Percentiles rank a stretch among this genome's conserved stretches.
phyloP scores from a whole-genome alignment of 2,329 filamentous ascomycete genomes.

The Sclerotinia minor region DNA sequence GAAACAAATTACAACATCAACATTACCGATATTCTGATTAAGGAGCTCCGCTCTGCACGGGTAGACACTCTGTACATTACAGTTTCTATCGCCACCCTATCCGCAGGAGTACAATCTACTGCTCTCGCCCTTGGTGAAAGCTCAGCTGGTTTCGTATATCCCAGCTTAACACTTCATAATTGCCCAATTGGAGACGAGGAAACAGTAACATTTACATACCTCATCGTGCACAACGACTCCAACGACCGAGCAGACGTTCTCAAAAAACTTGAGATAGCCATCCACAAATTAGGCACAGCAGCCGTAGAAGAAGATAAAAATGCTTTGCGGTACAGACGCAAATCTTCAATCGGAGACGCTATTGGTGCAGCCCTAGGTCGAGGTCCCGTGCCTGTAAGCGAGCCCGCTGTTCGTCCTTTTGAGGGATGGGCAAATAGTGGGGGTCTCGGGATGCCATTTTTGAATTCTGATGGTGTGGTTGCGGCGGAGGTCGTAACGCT shows the following conservation, averaged over 20 bases:
- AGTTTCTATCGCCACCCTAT: not conserved
- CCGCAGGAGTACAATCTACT: not conserved
- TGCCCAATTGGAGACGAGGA: slow-evolving; percentile 15
- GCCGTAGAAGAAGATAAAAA: not conserved
- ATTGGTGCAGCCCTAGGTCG: slow-evolving; percentile 11
- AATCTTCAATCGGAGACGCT: slow-evolving; percentile 1
- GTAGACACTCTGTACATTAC: slow-evolving; percentile 16
- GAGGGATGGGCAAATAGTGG: slow-evolving; percentile 14
- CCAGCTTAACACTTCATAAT: not conserved
- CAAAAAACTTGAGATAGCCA: slow-evolving; percentile 9
- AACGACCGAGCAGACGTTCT: slow-evolving; percentile 7
- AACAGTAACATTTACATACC: slow-evolving; percentile 7
- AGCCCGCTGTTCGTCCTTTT: slow-evolving; percentile 2
- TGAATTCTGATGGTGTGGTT: slow-evolving; percentile 18
- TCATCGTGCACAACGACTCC: slow-evolving; percentile 12
- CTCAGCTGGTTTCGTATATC: slow-evolving; percentile 6
- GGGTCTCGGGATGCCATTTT: slow-evolving; percentile 10
- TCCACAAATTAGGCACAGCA: slow-evolving; percentile 7
- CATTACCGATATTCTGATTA: slow-evolving; percentile 1
- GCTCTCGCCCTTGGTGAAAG: slow-evolving; percentile 3
- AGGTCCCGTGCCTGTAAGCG: not conserved
- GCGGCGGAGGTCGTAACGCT: slow-evolving; percentile 4
- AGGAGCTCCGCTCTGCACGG: slow-evolving; percentile 3
- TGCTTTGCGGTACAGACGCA: not conserved
- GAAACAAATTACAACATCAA: slow-evolving; percentile 10